These are phyloP conservation scores for Dianthus caryophyllus DNA, from an alignment of 148 eudicot genomes.

Conservation along the genomic window DNA sequence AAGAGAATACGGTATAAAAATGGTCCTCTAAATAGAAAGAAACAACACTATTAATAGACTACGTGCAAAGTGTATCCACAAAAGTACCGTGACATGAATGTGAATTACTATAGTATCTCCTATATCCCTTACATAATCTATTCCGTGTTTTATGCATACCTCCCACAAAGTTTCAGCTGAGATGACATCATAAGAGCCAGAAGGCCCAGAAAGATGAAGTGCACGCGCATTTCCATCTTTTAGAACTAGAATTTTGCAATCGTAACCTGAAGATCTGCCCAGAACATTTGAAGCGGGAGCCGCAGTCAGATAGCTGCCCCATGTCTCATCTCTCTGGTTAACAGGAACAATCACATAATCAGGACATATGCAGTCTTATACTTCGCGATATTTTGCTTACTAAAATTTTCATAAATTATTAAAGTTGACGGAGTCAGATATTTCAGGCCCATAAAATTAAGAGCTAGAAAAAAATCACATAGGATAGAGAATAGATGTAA, in stretches of 20 bases:
- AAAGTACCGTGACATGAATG: background rate
- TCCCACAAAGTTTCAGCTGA: conserved; percentile 86
- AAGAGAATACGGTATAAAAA: no score
- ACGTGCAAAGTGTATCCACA: background rate
- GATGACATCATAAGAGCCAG: conserved; percentile 40
- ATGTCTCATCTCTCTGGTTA: conserved; percentile 48
- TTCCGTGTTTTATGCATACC: conserved; percentile 40
- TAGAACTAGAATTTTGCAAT: conserved; percentile 22
- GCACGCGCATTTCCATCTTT: conserved; percentile 49
- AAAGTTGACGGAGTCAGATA: background rate
- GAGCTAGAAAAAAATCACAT: background rate
- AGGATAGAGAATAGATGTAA: background rate
- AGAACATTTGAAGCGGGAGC: conserved; percentile 29
- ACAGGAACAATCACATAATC: conserved; percentile 11
- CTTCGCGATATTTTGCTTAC: background rate
- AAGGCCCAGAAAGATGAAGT: conserved; percentile 47
- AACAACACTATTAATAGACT: background rate
- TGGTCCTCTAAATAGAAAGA: background rate
- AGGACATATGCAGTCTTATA: background rate
- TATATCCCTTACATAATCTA: no score
- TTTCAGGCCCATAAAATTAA: background rate
- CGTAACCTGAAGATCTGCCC: conserved; percentile 33
- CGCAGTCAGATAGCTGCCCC: conserved; percentile 31
- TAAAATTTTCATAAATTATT: background rate
- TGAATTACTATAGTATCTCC: no score